Conservation (phyloP, 2,329 filamentous ascomycete genomes). For the Byssothecium circinans region DNA sequence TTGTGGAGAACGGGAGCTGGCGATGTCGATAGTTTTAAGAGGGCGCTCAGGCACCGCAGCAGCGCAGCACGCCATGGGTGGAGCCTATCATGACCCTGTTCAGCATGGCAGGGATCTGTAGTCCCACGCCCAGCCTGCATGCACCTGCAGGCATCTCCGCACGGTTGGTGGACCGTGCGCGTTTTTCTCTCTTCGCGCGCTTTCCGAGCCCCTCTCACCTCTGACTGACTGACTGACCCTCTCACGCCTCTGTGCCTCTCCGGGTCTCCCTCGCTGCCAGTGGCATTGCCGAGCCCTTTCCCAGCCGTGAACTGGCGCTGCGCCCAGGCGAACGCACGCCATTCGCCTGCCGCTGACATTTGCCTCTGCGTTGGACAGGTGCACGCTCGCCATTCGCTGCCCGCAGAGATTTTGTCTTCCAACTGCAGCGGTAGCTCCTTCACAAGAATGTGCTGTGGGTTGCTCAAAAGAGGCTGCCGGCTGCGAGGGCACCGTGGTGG, state of each 20-base stretch:
- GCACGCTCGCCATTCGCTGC: conserved; percentile 20
- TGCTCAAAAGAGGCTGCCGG: background rate
- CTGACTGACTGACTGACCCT: background rate
- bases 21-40: conserved; percentile 20
- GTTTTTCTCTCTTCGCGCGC: conserved; percentile 9
- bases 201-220: conserved; percentile 9
- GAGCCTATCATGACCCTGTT: conserved; percentile 13
- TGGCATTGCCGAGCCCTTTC: conserved; percentile 15
- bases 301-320: conserved; percentile 18
- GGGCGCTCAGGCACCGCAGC: conserved; percentile 22
- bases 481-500: too few species aligned
- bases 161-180: conserved; percentile 9
- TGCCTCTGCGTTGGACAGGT: conserved; percentile 2
- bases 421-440: conserved; percentile 2
- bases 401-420: conserved; percentile 18
- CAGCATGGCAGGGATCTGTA: conserved; percentile 4
- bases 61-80: conserved; percentile 8
- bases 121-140: conserved; percentile 7
- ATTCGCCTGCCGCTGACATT: conserved; percentile 2
- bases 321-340: conserved; percentile 1
- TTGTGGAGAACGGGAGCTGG: conserved; percentile 21
- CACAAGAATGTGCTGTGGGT: too few species aligned
- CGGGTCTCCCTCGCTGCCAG: conserved; percentile 12
- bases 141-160: conserved; percentile 18
- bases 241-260: conserved; percentile 10